phyloP scores from a whole-genome alignment of 2,329 filamentous ascomycete genomes.

The Neocucurbitaria cava region DNA sequence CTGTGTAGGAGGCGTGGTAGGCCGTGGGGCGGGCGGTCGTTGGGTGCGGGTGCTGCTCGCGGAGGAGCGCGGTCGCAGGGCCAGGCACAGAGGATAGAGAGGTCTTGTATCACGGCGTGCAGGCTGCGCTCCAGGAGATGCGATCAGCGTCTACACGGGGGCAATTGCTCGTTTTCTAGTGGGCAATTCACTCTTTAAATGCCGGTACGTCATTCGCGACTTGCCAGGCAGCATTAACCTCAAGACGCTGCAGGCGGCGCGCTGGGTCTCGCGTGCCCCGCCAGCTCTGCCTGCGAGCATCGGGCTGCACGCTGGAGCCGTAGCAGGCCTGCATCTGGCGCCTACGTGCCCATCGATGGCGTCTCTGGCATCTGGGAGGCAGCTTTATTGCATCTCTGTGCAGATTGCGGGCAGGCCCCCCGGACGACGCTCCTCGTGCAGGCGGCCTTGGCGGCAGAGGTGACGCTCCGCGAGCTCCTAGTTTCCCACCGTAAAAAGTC shows the following conservation, averaged over 20 bases:
- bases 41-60: conserved; percentile 4
- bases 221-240: conserved; percentile 11
- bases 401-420: conserved; percentile 10
- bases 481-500: conserved; percentile 37
- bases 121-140: conserved; percentile 23
- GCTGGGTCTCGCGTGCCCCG: conserved; percentile 25
- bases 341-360: background rate
- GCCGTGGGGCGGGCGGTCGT: conserved; percentile 3
- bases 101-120: conserved; percentile 18
- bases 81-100: conserved; percentile 7
- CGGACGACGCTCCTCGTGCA: conserved; percentile 21
- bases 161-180: conserved; percentile 36
- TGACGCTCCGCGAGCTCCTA: conserved; percentile 25
- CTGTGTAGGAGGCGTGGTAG: background rate
- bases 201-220: conserved; percentile 20
- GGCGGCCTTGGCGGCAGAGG: conserved; percentile 24
- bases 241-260: conserved; percentile 27
- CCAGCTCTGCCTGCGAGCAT: conserved; percentile 5
- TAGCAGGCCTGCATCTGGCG: conserved; percentile 3
- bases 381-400: conserved; percentile 4
- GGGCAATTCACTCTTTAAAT: conserved; percentile 24
- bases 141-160: conserved; percentile 37
- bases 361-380: conserved; percentile 1
- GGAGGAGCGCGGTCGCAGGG: conserved; percentile 24
- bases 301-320: conserved; percentile 3